phyloP scores from a whole-genome alignment of 371 early-diverging fungal species.

The Vairimorpha necatrix region DNA sequence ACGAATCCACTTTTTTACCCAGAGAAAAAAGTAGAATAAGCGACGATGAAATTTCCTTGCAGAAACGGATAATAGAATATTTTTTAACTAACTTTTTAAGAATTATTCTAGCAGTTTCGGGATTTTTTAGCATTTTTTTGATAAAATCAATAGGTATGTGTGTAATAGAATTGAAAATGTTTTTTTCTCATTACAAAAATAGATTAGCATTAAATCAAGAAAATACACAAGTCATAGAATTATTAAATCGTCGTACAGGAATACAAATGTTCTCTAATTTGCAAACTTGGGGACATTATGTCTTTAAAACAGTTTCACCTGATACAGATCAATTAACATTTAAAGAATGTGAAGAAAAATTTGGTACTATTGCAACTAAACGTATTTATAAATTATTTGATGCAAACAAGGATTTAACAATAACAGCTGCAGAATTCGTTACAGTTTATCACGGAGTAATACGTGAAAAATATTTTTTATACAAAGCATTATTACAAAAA shows the following conservation, averaged over 20 bases:
- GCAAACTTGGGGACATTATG: slow-evolving; percentile 23
- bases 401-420: slow-evolving; percentile 9
- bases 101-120: slow-evolving; percentile 20
- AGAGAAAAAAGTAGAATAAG: not conserved
- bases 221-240: slow-evolving; percentile 28
- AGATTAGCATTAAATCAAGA: slow-evolving; percentile 42
- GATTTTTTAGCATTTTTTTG: slow-evolving; percentile 14
- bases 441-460: slow-evolving; percentile 36
- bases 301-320: slow-evolving; percentile 17
- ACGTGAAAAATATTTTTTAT: slow-evolving; percentile 38
- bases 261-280: not conserved
- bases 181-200: slow-evolving; percentile 33
- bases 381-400: slow-evolving; percentile 30
- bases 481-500: slow-evolving; percentile 40
- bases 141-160: slow-evolving; percentile 30
- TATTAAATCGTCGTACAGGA: slow-evolving; percentile 31
- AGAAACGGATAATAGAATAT: not conserved
- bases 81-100: slow-evolving; percentile 9
- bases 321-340: slow-evolving; percentile 18
- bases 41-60: not conserved
- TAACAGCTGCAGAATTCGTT: slow-evolving; percentile 34
- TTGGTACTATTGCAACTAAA: slow-evolving; percentile 30
- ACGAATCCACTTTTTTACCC: not conserved
- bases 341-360: slow-evolving; percentile 4
- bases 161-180: slow-evolving; percentile 41